Evolutionary conservation across 108 stramenopile species (phyloP).

Genomic region (Nitzschia sp.): DNA sequence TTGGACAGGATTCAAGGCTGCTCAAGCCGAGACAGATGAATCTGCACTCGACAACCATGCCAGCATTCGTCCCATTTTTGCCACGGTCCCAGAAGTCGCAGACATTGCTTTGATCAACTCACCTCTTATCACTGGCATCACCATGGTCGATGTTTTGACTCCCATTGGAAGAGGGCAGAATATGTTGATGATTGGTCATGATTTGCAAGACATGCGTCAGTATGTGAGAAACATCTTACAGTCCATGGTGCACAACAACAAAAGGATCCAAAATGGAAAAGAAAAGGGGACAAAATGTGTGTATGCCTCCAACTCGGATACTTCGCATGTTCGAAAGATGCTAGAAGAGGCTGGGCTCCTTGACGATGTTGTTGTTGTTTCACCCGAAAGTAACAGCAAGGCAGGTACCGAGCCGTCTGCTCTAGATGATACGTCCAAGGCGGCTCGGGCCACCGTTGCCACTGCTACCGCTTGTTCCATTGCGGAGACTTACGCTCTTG

Average conservation of each 20-base stretch:
- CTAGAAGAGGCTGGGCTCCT: conserved; percentile 50
- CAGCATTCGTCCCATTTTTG: conserved; percentile 60
- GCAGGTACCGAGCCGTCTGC: conserved; percentile 3
- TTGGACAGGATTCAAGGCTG: neutral
- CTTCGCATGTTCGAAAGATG: conserved; percentile 31
- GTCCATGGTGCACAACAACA: neutral
- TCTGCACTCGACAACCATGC: neutral
- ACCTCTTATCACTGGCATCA: conserved; percentile 78
- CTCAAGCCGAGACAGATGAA: neutral
- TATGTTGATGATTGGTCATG: conserved; percentile 79
- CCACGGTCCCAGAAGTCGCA: conserved; percentile 74
- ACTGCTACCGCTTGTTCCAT: conserved; percentile 80
- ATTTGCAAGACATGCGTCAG: conserved; percentile 45
- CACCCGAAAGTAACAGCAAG: conserved; percentile 14
- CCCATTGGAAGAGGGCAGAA: conserved; percentile 90
- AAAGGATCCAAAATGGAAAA: neutral
- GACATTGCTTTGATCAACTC: conserved; percentile 86
- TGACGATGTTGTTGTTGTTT: conserved; percentile 54
- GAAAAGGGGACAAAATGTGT: conserved; percentile 50
- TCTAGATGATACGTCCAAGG: conserved; percentile 32
- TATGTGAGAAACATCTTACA: conserved; percentile 39
- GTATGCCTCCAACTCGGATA: conserved; percentile 62
- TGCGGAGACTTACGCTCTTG: conserved; percentile 67
- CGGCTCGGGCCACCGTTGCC: conserved; percentile 46
- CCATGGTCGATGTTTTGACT: conserved; percentile 82